Evolutionary conservation across 768 basidiomycete species (phyloP), one percentile per base, ranked within the genome.

Genomic region (Hemileccinum rubropunctum): DNA sequence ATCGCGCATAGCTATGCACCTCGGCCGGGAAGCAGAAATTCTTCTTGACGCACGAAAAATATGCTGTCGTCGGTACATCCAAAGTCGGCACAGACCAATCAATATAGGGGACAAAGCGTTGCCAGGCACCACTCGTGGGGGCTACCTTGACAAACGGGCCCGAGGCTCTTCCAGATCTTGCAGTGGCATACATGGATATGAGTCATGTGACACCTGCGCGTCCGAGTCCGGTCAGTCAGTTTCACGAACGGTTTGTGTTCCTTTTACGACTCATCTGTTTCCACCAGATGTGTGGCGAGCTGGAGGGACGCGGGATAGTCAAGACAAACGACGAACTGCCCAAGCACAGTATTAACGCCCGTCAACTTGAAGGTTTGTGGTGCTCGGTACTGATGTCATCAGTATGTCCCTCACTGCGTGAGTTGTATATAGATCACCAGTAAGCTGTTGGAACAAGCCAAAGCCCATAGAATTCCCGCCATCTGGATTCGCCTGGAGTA

Each of bases 401-500:
- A 18, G n/a, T 17, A 34, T 14, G 2, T 35, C 15, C 36, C 50
- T 53, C 35, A 35, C 18, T 15, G 7, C 18, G 21, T n/a, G 6
- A 33, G n/a, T n/a, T 8, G 3, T 26, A n/a, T 45, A 13, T 56
- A 91, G 88, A 71, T 92, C 36, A 92, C 90, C 10, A 77, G 91
- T 40, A 72, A 71, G 20, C 56, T 91, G 47, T 68, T 92, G 58
- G 71, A 84, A 63, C 75, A 82, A 50, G 86, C 84, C 8, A 83
- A 84, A 64, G 75, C 76, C n/a, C 77, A 82, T n/a, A 67, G 68
- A n/a, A 67, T 90, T n/a, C 86, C 84, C 6, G 77, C 83, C 3
- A 74, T 93, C 38, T 95, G 93, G 93, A 78, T 95, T 27, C 93
- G 95, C 65, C 93, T 93, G 7, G 91, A 18, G 89, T 91, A 7